Evolutionary conservation across 176 grass and related monocot genomes (phyloP).

Genomic region (Musa acuminata): DNA sequence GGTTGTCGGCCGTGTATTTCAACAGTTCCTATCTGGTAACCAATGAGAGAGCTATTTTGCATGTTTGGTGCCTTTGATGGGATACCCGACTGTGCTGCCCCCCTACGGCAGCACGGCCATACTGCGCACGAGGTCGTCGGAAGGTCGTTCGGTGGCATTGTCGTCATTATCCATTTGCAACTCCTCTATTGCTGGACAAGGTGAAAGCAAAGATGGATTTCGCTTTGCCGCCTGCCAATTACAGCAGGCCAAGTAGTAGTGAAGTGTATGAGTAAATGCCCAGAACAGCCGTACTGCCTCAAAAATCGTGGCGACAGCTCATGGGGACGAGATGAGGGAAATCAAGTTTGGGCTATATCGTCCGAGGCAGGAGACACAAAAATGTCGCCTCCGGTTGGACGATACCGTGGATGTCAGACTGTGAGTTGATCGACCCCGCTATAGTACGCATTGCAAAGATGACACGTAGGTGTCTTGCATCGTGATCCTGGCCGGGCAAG

Average conservation of each 20-base stretch:
- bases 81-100: no score
- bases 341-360: not conserved
- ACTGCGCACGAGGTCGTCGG: no score
- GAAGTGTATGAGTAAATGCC: not conserved
- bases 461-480: not conserved
- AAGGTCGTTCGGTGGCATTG: not conserved
- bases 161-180: not conserved
- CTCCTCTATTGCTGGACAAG: no score
- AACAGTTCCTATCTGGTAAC: no score
- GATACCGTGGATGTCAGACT: no score
- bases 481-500: not conserved
- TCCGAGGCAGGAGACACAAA: not conserved
- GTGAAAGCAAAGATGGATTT: not conserved
- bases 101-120: no score
- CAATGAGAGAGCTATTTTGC: no score
- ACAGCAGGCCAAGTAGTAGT: not conserved
- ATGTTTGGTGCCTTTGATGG: no score
- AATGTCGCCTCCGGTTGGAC: not conserved
- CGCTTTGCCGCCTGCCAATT: not conserved
- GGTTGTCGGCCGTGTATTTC: not conserved
- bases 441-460: not conserved
- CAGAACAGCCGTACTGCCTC: not conserved
- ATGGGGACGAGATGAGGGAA: not conserved
- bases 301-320: slow-evolving; percentile 1
- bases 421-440: not conserved